Base-by-base conservation (phyloP, 2,329 filamentous ascomycete genomes). In the Corniculantispora saksenae region DNA sequence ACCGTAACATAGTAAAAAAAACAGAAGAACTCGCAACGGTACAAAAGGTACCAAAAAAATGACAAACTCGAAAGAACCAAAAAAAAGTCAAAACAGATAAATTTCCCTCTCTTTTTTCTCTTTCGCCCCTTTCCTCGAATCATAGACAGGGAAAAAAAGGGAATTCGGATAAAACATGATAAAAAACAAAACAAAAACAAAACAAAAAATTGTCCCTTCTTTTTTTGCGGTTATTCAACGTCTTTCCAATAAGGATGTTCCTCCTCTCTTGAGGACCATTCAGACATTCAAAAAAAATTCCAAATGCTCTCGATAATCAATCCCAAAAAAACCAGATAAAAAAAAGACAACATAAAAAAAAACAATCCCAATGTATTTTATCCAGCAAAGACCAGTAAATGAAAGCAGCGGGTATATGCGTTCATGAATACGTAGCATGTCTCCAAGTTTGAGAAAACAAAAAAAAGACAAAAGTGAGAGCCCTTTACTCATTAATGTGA, bases 321-420 rank as follows among this genome's bases (percentile, higher is more conserved):
- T 32, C 15, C 13, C n/a, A 61, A 21, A 60, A 53, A 56, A 66
- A 43, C 64, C 43, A 17, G 54, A 27, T 61, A 65, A 45, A 66
- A 64, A 54, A 23, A 27, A 32, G 17, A 57, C 9, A 64, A 27
- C 40, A 48, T 12, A 61, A 67, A 29, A 27, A 60, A 68, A 61
- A 48, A 55, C 50, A 29, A 47, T 60, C 48, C 63, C 56, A 40
- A 59, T 38, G 56, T 40, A 56, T 57, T 63, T 63, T 58, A 57
- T 63, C 61, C 61, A 63, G 53, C 53, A 63, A 63, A 57, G 45
- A 57, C 61, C 53, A 63, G 53, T 56, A 57, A 63, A 47, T 54
- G 54, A 65, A 65, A 69, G 67, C 64, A 67, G 70, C 68, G 72
- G 74, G 73, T 76, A 75, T 76, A 74, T 72, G 72, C 69, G 70